Conservation (phyloP, 192 early-diverging fungal genomes). For the Dissophora globulifera region DNA sequence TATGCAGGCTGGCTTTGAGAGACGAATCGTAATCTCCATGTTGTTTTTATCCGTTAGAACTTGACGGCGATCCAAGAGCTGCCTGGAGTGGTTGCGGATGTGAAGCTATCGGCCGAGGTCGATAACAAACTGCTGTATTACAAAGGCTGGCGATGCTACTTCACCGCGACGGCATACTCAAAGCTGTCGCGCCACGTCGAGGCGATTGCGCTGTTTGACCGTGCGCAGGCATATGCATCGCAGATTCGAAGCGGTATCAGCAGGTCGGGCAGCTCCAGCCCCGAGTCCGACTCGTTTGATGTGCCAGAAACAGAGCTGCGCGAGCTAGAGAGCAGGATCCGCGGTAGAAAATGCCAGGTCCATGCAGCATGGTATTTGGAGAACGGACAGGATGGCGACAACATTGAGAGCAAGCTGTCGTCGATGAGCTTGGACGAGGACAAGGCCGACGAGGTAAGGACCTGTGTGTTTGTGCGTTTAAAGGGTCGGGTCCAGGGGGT, state of each 20-base stretch:
- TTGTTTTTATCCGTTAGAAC: conserved; percentile 44
- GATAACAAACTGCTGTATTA: conserved; percentile 59
- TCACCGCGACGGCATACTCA: conserved; percentile 65
- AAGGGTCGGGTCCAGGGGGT: too few species aligned
- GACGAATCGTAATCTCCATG: too few species aligned
- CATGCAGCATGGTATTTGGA: conserved; percentile 64
- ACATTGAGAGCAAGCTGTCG: conserved; percentile 45
- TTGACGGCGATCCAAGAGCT: conserved; percentile 67
- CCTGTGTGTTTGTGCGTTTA: too few species aligned
- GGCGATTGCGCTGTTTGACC: conserved; percentile 69
- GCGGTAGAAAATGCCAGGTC: conserved; percentile 64
- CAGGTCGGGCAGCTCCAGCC: conserved; percentile 3
- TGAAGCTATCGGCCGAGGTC: conserved; percentile 57
- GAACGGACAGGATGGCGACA: conserved; percentile 44
- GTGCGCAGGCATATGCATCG: conserved; percentile 62
- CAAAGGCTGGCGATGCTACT: conserved; percentile 69
- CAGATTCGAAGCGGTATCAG: conserved; percentile 43
- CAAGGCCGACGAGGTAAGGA: conserved; percentile 54
- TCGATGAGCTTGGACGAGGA: conserved; percentile 55
- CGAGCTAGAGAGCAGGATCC: conserved; percentile 57
- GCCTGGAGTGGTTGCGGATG: conserved; percentile 58
- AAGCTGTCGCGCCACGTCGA: conserved; percentile 57
- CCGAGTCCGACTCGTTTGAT: conserved; percentile 54
- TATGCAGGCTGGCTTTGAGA: too few species aligned
- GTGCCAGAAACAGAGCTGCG: conserved; percentile 53